phyloP scores from a whole-genome alignment of 2,329 filamentous ascomycete species.

The Penicillium hordei region DNA sequence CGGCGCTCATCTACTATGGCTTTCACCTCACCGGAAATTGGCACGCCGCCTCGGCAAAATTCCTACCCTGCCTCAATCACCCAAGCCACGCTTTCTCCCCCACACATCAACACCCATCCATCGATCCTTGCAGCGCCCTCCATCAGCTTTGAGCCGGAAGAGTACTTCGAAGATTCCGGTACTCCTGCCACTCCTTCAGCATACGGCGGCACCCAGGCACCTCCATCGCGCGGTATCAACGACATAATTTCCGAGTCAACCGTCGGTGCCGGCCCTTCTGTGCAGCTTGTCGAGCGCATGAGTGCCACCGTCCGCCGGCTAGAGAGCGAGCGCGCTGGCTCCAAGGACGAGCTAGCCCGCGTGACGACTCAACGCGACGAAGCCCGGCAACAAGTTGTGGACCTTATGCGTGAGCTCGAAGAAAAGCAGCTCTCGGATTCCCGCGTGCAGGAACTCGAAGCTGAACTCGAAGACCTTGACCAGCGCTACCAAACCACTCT shows the following conservation, averaged over 20 bases:
- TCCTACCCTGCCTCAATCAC: conserved; percentile 40
- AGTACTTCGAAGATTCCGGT: conserved; percentile 41
- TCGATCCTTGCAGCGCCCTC: conserved; percentile 34
- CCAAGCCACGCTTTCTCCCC: conserved; percentile 31
- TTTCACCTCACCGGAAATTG: conserved; percentile 36
- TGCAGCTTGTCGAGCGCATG: conserved; percentile 95
- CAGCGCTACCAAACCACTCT: conserved; percentile 84
- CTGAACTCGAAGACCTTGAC: conserved; percentile 67
- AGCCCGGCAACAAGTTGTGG: conserved; percentile 85
- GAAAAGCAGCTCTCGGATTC: conserved; percentile 61
- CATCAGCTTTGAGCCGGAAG: conserved; percentile 50
- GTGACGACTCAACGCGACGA: conserved; percentile 86
- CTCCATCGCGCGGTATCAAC: conserved; percentile 61
- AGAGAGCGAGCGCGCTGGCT: conserved; percentile 86
- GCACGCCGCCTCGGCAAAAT: conserved; percentile 48
- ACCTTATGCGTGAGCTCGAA: conserved; percentile 83
- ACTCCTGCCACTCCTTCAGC: conserved; percentile 41
- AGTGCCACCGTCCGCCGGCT: conserved; percentile 86
- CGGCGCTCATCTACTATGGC: conserved; percentile 44
- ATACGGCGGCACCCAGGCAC: conserved; percentile 38
- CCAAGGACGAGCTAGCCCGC: conserved; percentile 79
- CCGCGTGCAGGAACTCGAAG: conserved; percentile 65
- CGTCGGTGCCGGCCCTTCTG: conserved; percentile 83
- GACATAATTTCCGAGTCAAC: conserved; percentile 90
- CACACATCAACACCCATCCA: conserved; percentile 23